Percentiles rank a stretch among this genome's conserved stretches.
These are phyloP conservation scores for Saccharum hybrid DNA, from an alignment of 202 grass and related monocot genomes.

Conservation along the genomic window DNA sequence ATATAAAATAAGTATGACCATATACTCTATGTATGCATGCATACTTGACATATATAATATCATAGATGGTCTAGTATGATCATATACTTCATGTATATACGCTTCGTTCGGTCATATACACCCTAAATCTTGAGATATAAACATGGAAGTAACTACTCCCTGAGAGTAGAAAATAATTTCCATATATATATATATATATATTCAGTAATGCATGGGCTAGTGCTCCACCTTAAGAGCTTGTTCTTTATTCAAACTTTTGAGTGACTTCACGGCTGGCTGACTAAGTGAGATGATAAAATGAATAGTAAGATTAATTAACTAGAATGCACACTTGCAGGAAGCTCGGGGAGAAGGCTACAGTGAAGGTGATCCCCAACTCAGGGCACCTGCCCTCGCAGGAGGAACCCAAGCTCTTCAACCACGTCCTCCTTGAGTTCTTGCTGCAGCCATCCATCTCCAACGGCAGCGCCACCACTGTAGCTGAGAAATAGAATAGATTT, in stretches of 20 bases:
- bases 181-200: too few relatives aligned
- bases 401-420: constrained; percentile 70
- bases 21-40: too few relatives aligned
- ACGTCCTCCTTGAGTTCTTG: constrained; percentile 62
- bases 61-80: too few relatives aligned
- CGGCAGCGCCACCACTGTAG: background rate
- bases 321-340: constrained; percentile 44
- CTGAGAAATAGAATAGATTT: background rate
- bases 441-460: constrained; percentile 26
- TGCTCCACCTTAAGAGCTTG: too few relatives aligned
- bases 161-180: too few relatives aligned
- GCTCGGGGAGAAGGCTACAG: constrained; percentile 65
- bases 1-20: too few relatives aligned
- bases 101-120: too few relatives aligned
- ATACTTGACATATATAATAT: too few relatives aligned
- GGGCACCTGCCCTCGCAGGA: constrained; percentile 72
- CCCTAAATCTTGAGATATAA: too few relatives aligned
- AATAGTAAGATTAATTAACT: background rate
- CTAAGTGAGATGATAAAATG: background rate
- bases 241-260: background rate
- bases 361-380: constrained; percentile 68
- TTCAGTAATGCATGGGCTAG: background rate
- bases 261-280: background rate
- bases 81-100: too few relatives aligned
- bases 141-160: too few relatives aligned